phyloP scores from a whole-genome alignment of 1,284 basidiomycete genomes.

The Pseudozyma thailandica region DNA sequence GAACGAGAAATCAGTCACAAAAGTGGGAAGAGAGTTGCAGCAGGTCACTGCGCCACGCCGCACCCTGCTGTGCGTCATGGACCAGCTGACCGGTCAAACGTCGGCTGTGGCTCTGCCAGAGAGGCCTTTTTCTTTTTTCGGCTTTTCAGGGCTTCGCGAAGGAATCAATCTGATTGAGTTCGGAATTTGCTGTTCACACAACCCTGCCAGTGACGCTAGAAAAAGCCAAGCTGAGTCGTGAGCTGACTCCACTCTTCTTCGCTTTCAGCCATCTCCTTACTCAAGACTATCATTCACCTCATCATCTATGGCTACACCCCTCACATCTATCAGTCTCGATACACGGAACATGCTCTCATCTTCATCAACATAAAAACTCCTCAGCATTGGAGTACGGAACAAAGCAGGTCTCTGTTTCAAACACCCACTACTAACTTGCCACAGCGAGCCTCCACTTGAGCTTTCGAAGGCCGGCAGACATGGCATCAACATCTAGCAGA shows the following conservation, averaged over 20 bases:
- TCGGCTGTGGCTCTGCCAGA: neutral
- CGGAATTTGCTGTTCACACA: neutral
- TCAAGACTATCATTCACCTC: neutral
- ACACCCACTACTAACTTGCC: neutral
- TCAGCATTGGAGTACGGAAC: neutral
- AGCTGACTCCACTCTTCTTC: conserved; percentile 17
- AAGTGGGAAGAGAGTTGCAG: too few relatives aligned
- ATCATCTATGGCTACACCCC: neutral
- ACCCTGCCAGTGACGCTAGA: conserved; percentile 8
- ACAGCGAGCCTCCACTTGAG: conserved; percentile 17
- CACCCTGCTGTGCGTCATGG: conserved; percentile 19
- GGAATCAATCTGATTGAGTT: conserved; percentile 7
- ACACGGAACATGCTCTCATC: conserved; percentile 7
- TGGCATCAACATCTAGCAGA: conserved; percentile 11
- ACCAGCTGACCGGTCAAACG: neutral
- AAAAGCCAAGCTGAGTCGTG: conserved; percentile 4
- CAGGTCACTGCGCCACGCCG: neutral
- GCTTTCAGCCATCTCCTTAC: neutral
- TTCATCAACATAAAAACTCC: neutral
- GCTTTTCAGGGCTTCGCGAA: conserved; percentile 23
- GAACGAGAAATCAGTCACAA: neutral
- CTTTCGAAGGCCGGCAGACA: neutral
- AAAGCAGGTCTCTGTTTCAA: conserved; percentile 1
- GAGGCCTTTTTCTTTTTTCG: conserved; percentile 16
- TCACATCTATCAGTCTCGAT: neutral